Evolutionary conservation across 1,284 basidiomycete genomes (phyloP).

Genomic region (Exobasidium cylindrosporum): DNA sequence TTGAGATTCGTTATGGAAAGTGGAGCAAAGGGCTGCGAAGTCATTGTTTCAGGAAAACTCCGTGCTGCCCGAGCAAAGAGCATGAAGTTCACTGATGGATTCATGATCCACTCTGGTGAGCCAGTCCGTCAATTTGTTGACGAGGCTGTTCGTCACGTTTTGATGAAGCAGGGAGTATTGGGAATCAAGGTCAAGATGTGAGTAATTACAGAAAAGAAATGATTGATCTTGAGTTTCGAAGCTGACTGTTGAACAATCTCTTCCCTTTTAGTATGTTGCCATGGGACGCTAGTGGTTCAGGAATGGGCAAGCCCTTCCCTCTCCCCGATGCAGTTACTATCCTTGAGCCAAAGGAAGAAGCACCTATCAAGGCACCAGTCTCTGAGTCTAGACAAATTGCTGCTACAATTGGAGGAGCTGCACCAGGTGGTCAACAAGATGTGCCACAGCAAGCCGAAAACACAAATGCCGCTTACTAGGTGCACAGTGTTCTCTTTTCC

Average conservation of each 20-base stretch:
- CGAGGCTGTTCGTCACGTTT: conserved; percentile 95
- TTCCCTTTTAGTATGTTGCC: conserved; percentile 78
- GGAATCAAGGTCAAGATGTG: conserved; percentile 99
- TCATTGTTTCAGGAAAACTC: conserved; percentile 98
- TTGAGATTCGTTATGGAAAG: conserved; percentile 99
- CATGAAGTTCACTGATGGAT: conserved; percentile 99
- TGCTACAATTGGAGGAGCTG: conserved; percentile 12
- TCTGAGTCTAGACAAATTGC: conserved; percentile 50
- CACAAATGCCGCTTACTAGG: conserved; percentile 6
- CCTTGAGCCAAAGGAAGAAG: conserved; percentile 71
- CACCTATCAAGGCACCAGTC: conserved; percentile 56
- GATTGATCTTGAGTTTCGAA: neutral
- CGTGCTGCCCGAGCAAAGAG: conserved; percentile 99
- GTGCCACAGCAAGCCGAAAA: conserved; percentile 6
- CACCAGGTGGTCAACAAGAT: conserved; percentile 5
- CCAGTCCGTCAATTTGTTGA: conserved; percentile 95
- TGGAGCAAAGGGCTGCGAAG: conserved; percentile 98
- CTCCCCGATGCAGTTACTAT: conserved; percentile 94
- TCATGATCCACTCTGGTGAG: conserved; percentile 99
- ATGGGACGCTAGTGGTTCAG: conserved; percentile 75
- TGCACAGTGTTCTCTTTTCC: neutral
- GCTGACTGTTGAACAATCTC: conserved; percentile 4
- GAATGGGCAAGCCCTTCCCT: conserved; percentile 80
- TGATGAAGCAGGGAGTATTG: conserved; percentile 97
- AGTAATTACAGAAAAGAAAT: conserved; percentile 44